phyloP scores from a whole-genome alignment of 225 moss, liverwort and hornwort species.

The Thuidium tamariscinum region DNA sequence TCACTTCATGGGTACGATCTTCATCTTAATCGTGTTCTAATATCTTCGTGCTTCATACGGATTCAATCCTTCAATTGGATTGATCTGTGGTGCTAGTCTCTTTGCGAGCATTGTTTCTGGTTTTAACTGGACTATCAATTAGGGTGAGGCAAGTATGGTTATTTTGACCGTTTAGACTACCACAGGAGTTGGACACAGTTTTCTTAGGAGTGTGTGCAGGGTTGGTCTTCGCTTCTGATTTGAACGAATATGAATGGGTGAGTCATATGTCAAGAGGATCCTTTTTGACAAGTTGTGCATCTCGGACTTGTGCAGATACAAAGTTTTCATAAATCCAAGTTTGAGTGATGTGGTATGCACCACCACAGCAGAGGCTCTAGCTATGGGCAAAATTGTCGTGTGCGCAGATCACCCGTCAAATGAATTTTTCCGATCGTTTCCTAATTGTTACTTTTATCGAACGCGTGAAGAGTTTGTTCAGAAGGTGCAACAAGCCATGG shows the following conservation, averaged over 20 bases:
- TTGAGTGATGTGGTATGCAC: constrained; percentile 98
- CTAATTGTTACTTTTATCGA: constrained; percentile 76
- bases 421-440: constrained; percentile 86
- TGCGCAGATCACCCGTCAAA: constrained; percentile 97
- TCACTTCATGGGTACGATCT: constrained; percentile 69
- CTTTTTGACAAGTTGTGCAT: not conserved
- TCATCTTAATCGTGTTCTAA: not conserved
- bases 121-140: not conserved
- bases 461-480: constrained; percentile 77
- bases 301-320: constrained; percentile 62
- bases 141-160: not conserved
- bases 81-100: not conserved
- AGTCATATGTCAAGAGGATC: not conserved
- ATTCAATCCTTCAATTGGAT: not conserved
- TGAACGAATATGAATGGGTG: not conserved
- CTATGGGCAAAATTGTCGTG: constrained; percentile 97
- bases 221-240: not conserved
- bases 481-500: constrained; percentile 87
- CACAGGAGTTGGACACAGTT: not conserved
- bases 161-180: not conserved
- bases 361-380: constrained; percentile 93
- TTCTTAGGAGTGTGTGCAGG: not conserved
- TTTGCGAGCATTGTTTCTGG: not conserved
- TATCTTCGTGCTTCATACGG: not conserved
- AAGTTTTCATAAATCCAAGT: constrained; percentile 98